A percentile compares a stretch with the other conserved stretches of the same genome.
Conservation (phyloP, 2,329 filamentous ascomycete species). For the Fusarium nodosum region DNA sequence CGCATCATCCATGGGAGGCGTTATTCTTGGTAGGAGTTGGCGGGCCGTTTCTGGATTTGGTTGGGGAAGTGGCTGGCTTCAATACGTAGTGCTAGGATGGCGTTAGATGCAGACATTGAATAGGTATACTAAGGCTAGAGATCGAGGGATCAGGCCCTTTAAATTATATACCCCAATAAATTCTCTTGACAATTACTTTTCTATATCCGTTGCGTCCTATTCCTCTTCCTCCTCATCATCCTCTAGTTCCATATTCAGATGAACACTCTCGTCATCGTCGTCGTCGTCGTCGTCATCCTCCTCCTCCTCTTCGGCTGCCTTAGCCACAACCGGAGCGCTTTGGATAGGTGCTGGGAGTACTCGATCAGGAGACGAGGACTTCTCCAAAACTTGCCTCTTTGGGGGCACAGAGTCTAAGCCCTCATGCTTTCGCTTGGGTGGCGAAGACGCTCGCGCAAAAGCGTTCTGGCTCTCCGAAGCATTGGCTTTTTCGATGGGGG, state of each 20-base stretch:
- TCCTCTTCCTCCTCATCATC: conserved; percentile 62
- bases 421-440: conserved; percentile 59
- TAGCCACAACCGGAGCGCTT: conserved; percentile 43
- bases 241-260: conserved; percentile 72
- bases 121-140: conserved; percentile 35
- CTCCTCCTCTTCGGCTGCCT: conserved; percentile 45
- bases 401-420: conserved; percentile 53
- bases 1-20: conserved; percentile 30
- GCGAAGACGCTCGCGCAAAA: conserved; percentile 46
- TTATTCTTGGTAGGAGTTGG: conserved; percentile 42
- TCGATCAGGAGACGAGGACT: conserved; percentile 42
- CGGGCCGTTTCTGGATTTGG: conserved; percentile 26
- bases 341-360: conserved; percentile 25
- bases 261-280: conserved; percentile 67
- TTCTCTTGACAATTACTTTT: conserved; percentile 24
- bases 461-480: conserved; percentile 25
- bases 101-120: conserved; percentile 45
- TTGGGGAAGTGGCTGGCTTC: conserved; percentile 11
- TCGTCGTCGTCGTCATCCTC: conserved; percentile 60
- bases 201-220: conserved; percentile 19
- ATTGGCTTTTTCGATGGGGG: conserved; percentile 44
- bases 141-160: conserved; percentile 31
- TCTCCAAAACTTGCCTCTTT: conserved; percentile 60
- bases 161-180: conserved; percentile 42
- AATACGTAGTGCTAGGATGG: conserved; percentile 6